Evolutionary conservation across 2,329 filamentous ascomycete species (phyloP), one percentile per base, ranked within the genome.

Genomic region (Phoma sp.): DNA sequence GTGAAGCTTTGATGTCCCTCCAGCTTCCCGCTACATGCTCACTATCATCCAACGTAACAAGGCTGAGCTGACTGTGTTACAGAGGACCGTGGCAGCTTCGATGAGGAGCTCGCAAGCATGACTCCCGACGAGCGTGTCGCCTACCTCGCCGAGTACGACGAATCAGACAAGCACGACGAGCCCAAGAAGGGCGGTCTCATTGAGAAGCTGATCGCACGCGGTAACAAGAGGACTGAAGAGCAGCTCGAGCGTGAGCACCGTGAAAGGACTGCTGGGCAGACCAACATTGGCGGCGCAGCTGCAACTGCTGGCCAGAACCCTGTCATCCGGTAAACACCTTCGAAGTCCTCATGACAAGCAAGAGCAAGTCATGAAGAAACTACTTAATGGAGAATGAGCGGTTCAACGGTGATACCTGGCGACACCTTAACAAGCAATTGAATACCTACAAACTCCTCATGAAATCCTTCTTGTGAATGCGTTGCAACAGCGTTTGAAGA

Each of bases 141-240:
- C 29, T 74, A 74, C 49, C 53, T 74, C 12, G 69, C 70, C 53
- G 71, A 74, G 56, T 72, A 71, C 33, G 72, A 74, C 37, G 68
- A 74, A 25, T 71, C 70, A 31, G 72, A 74, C 57, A 65, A 66
- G 51, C 59, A 63, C 24, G 72, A 61, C 45, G 49, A 54, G 37
- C 65, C 68, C 27, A 74, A 73, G 61, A 71, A 70, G 61, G 70
- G 70, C 27, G 64, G 68, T 22, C 63, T 71, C 17, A 60, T 73
- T 19, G 69, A 73, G 41, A 69, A 64, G 63, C 61, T 73, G 44
- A 74, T 74, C 41, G 69, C 68, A 19, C 62, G 66, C 24, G 71
- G 71, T 24, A 74, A 74, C 58, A 74, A 71, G 65, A 62, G 62
- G 43, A 74, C 70, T 2, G 70, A 74, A 52, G 70, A 74, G 27